Base-by-base conservation (phyloP, 2,329 filamentous ascomycete species). In the Lecanosticta acicola region DNA sequence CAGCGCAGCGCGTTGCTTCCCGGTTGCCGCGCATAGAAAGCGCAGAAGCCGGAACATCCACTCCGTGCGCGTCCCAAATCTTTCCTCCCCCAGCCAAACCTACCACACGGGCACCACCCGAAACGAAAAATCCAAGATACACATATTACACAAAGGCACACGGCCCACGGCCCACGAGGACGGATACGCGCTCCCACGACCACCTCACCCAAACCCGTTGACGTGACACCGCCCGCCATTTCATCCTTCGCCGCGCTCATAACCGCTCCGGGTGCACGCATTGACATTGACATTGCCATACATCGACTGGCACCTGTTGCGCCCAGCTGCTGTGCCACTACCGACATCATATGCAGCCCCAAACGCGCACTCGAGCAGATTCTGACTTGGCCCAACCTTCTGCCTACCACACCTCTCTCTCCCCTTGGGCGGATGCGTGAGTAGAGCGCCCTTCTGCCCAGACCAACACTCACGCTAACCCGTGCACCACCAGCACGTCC, bases 241-340 rank as follows among this genome's bases (percentile, higher is more conserved):
- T 5, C 24, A 7, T 11, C 24, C 24, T 5, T 29, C 24, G 24
- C 5, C 7, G 24, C 24, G 11, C 24, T 11, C 24, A 5, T 29
- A 29, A 5, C 11, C 7, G 24, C 24, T 29, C 24, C 44, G 38
- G 21, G 32, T 32, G 39, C 39, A 3, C 39, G 18, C 26, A 19
- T 8, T 37, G 24, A 11, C 24, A 29, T 29, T 29, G 24, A 11
- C n/a, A n/a, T n/a, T 32, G 41, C 29, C 35, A 11, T 24, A 32
- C 45, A 39, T 39, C 21, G 26, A 29, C 37, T 48, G 48, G 48
- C 48, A 51, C 38, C 44, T 51, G 49, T 48, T 21, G 38, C 33
- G 41, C 21, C 38, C 14, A 38, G 39, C 41, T 37, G 39, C 44
- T 41, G 45, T 39, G 44, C 44, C 11, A 41, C 45, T 40, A 14